Conservation (phyloP, 1,284 basidiomycete species). For the Cryptococcus neoformans region DNA sequence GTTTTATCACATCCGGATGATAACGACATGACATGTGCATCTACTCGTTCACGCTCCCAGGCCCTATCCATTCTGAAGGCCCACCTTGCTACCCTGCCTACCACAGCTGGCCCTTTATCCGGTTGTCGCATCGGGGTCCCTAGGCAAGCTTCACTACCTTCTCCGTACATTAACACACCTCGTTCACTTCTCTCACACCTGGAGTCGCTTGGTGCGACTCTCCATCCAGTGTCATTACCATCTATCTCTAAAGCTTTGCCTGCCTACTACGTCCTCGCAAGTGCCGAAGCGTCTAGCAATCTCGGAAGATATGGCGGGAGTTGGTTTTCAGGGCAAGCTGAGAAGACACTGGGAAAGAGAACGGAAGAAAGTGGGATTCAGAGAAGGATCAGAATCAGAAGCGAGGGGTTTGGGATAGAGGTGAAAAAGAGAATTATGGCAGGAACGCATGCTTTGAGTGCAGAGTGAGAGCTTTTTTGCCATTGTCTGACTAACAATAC, state of each 20-base stretch:
- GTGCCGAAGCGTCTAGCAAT: slow-evolving; percentile 92
- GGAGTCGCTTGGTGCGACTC: slow-evolving; percentile 60
- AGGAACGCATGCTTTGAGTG: slow-evolving; percentile 86
- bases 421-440: slow-evolving; percentile 85
- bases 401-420: slow-evolving; percentile 77
- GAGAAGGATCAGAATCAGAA: slow-evolving; percentile 59
- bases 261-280: slow-evolving; percentile 93
- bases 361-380: slow-evolving; percentile 52
- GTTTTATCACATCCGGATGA: slow-evolving; percentile 63
- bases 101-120: slow-evolving; percentile 7
- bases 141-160: slow-evolving; percentile 26
- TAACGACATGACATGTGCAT: slow-evolving; percentile 73
- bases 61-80: not conserved
- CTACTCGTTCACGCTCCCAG: slow-evolving; percentile 51
- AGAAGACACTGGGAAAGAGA: slow-evolving; percentile 53
- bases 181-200: slow-evolving; percentile 54
- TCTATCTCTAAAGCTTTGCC: slow-evolving; percentile 75
- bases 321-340: slow-evolving; percentile 54
- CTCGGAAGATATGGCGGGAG: slow-evolving; percentile 88
- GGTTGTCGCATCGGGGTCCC: slow-evolving; percentile 40
- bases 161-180: slow-evolving; percentile 26
- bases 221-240: slow-evolving; percentile 75
- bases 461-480: slow-evolving; percentile 62
- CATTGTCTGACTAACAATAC: too few species aligned
- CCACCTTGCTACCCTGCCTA: not conserved